A percentile compares a stretch with the other conserved stretches of the same genome.
These are phyloP conservation scores for Leucoagaricus sp. DNA, from an alignment of 1,284 basidiomycete species.

Conservation along the genomic window DNA sequence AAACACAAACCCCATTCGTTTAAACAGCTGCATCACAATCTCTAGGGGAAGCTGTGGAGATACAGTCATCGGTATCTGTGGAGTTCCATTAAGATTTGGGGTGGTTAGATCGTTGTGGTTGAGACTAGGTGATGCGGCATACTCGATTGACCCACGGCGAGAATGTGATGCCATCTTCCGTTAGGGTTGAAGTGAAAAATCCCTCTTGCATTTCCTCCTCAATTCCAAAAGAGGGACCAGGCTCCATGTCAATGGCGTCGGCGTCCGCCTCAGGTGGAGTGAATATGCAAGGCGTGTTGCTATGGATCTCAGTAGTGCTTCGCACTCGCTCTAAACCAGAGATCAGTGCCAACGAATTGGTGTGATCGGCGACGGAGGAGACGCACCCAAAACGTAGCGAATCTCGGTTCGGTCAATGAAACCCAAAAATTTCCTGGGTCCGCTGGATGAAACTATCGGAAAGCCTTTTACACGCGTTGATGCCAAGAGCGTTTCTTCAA, in stretches of 20 bases:
- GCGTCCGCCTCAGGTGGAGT: constrained; percentile 46
- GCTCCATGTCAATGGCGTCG: constrained; percentile 26
- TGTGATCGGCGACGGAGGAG: neutral
- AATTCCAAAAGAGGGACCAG: constrained; percentile 53
- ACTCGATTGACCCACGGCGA: constrained; percentile 95
- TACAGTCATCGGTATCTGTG: constrained; percentile 90
- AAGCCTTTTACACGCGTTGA: constrained; percentile 86
- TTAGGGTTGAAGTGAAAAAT: constrained; percentile 58
- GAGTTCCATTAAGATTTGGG: constrained; percentile 18
- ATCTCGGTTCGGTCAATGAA: constrained; percentile 90
- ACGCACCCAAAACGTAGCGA: constrained; percentile 80
- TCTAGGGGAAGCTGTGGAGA: constrained; percentile 93
- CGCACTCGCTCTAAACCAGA: constrained; percentile 64
- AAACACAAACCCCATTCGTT: constrained; percentile 85
- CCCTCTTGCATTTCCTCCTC: constrained; percentile 70
- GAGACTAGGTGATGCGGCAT: constrained; percentile 22
- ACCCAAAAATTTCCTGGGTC: constrained; percentile 70
- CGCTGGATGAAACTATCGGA: constrained; percentile 75
- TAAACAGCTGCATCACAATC: constrained; percentile 96
- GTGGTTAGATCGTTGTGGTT: neutral
- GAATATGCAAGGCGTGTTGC: constrained; percentile 76
- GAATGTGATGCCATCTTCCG: constrained; percentile 68
- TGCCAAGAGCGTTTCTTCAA: constrained; percentile 49
- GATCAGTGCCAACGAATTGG: neutral
- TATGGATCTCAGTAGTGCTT: constrained; percentile 58